Base-by-base conservation (phyloP, 306 rosid species). In the Parietaria judaica region DNA sequence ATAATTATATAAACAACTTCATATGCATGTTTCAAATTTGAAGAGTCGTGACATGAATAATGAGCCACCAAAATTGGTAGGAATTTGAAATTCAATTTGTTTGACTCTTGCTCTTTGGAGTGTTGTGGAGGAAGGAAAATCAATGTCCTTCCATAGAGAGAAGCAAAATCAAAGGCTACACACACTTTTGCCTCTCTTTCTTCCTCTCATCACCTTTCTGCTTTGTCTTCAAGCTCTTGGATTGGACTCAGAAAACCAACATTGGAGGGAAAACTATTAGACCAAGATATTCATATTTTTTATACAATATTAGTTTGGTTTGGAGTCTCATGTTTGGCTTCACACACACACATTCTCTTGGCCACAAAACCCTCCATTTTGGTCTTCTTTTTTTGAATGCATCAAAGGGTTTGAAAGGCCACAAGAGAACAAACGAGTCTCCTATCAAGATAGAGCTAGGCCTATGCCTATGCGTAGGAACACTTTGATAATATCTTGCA, bases 171-270 rank as follows among this genome's bases (percentile, higher is more conserved):
- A 36, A 57, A 44, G 41, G 35, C 15, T 41, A 12, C 48, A 23
- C 35, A 46, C 37, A 34, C 59, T 51, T 12, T 68, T 23, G 31
- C 31, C 23, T 39, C 66, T 45, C 46, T 61, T 7, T 14, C 6
- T 43, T 67, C 61, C 56, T 46, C 45, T 53, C 23, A 14, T 23
- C 66, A 46, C 56, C 64, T 45, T 70, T 66, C 63, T 76, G 73
- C 36, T 57, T 76, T 72, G 80, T 66, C 64, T 4, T 56, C 9
- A 54, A 51, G 80, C 58, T 44, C 43, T 66, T 76, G 76, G 80
- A 76, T 6, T 15, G 68, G 60, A 23, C 31, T 23, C 31, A 23
- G 31, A 23, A 23, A 23, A 23, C 57, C 45, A 5, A 41, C 9
- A 41, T 41, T 39, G 67, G 48, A 67, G 56, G 67, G 39, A 67